These are phyloP conservation scores for Sporothrix variecibatus DNA, from an alignment of 2,329 filamentous ascomycete species.

Conservation along the genomic window DNA sequence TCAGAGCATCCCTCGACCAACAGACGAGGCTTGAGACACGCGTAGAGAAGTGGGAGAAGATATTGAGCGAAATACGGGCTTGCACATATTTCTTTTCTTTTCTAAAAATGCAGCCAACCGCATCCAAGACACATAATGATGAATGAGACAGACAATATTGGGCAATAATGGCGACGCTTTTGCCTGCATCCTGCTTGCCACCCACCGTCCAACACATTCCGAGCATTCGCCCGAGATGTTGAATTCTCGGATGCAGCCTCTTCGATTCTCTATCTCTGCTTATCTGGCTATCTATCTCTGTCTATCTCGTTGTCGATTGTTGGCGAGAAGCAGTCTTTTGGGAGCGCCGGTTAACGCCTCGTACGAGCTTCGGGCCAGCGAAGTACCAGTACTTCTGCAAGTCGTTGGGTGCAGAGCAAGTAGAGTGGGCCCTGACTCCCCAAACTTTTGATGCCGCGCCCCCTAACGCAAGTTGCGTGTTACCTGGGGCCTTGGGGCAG, in stretches of 20 bases:
- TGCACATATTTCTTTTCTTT: not conserved
- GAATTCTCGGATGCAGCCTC: not conserved
- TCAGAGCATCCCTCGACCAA: not conserved
- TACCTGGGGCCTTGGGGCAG: not conserved
- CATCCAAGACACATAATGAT: not conserved
- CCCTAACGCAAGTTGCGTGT: not conserved
- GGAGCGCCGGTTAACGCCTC: not conserved
- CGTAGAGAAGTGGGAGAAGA: not conserved
- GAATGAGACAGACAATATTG: constrained; percentile 6
- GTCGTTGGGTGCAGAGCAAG: constrained; percentile 9
- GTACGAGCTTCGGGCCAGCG: constrained; percentile 18
- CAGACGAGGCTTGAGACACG: constrained; percentile 13
- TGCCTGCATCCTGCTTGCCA: not conserved
- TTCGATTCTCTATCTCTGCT: not conserved
- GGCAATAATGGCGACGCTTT: constrained; percentile 5
- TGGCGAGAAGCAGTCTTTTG: not conserved
- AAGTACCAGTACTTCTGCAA: constrained; percentile 17
- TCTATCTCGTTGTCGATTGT: not conserved
- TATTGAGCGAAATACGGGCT: no score
- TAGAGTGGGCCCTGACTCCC: not conserved
- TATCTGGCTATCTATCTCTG: not conserved
- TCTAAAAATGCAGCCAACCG: no score
- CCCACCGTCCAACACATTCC: not conserved
- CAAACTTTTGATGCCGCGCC: constrained; percentile 14
- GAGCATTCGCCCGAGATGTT: not conserved